Conservation (phyloP, 139 green algal species). For the Coelastrella sp. region DNA sequence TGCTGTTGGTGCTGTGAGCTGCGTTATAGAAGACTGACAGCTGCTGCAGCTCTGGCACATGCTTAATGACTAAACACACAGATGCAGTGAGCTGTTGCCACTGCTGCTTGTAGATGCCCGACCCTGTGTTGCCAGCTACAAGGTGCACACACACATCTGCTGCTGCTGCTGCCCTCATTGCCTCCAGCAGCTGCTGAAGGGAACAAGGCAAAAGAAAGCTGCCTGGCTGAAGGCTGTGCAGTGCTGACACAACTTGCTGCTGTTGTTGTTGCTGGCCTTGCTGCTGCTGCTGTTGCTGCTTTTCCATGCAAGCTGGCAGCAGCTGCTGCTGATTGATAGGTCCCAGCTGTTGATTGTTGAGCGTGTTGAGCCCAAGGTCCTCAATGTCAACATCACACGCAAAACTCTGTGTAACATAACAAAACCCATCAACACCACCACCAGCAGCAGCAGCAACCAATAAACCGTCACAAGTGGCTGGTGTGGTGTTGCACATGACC, state of each 20-base stretch:
- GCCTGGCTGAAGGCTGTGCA: conserved; percentile 6
- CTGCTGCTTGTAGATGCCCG: conserved; percentile 66
- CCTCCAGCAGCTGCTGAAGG: conserved; percentile 48
- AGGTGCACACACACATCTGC: conserved; percentile 45
- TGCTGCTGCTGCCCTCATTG: conserved; percentile 6
- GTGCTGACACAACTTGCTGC: background rate
- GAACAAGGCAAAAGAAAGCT: conserved; percentile 42
- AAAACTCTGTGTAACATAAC: conserved; percentile 49
- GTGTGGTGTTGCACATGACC: no score
- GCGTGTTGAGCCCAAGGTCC: conserved; percentile 59
- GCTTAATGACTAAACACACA: background rate
- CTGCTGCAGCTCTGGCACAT: conserved; percentile 38
- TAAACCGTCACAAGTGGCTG: background rate
- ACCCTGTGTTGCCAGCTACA: conserved; percentile 69
- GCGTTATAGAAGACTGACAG: background rate
- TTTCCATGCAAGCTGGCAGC: background rate
- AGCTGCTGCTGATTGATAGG: conserved; percentile 19
- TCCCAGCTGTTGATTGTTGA: background rate
- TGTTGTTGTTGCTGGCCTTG: background rate
- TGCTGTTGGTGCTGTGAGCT: conserved; percentile 9
- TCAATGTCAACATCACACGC: conserved; percentile 62
- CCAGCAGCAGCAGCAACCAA: background rate
- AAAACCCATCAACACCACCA: no score
- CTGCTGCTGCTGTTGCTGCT: background rate
- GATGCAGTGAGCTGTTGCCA: background rate